These are phyloP conservation scores for Nicotiana tabacum DNA, from an alignment of 257 asterid genomes.

Conservation along the genomic window DNA sequence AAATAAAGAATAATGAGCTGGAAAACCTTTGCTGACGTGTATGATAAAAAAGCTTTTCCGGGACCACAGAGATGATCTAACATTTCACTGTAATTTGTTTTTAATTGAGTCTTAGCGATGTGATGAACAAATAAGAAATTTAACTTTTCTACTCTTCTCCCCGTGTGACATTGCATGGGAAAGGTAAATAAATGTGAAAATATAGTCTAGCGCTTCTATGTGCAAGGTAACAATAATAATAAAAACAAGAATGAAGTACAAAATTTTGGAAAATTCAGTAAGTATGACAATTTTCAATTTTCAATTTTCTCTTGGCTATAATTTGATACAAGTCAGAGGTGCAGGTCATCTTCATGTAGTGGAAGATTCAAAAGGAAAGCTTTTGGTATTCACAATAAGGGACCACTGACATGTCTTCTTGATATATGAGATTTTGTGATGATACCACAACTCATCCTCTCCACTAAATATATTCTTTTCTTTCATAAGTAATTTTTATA, in stretches of 20 bases:
- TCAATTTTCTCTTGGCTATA: neutral
- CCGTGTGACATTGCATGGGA: too few species aligned
- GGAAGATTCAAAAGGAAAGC: neutral
- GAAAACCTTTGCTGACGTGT: constrained; percentile 6
- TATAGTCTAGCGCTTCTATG: neutral
- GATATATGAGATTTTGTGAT: constrained; percentile 4
- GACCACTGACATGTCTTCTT: constrained; percentile 21
- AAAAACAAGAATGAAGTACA: neutral
- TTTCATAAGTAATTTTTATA: too few species aligned
- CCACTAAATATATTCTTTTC: neutral
- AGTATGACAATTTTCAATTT: neutral
- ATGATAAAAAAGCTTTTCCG: neutral
- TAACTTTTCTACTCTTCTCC: neutral
- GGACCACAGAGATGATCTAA: neutral
- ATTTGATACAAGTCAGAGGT: neutral
- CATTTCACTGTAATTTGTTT: neutral
- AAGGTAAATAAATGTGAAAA: neutral
- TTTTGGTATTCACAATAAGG: neutral
- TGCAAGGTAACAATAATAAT: neutral
- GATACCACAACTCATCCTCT: neutral
- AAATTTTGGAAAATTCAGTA: neutral
- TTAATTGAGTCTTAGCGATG: neutral
- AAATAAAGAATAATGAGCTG: neutral
- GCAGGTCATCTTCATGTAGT: neutral
- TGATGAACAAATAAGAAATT: neutral